Evolutionary conservation across 1,284 basidiomycete genomes (phyloP).

Genomic region (Puccinia novopanici): DNA sequence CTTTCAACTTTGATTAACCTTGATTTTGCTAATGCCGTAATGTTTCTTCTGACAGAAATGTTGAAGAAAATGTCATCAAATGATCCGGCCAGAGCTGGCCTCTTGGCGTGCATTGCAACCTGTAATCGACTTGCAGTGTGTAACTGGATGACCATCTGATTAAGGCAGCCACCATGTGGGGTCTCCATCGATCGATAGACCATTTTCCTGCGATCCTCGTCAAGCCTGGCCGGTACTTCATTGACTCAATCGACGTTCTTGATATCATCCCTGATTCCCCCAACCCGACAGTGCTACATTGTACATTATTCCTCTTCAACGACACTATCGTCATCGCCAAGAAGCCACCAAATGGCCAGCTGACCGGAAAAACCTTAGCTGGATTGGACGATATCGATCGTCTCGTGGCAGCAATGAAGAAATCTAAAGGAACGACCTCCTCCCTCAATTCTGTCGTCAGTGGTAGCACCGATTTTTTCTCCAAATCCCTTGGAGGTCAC

Average conservation of each 20-base stretch:
- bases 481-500: constrained; percentile 61
- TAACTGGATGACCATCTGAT: constrained; percentile 86
- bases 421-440: constrained; percentile 62
- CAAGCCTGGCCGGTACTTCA: constrained; percentile 79
- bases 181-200: constrained; percentile 79
- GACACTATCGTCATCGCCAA: constrained; percentile 92
- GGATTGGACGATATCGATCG: constrained; percentile 83
- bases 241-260: constrained; percentile 92
- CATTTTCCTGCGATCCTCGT: constrained; percentile 83
- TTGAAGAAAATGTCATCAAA: constrained; percentile 53
- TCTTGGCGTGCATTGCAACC: constrained; percentile 81
- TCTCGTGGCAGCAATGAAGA: constrained; percentile 61
- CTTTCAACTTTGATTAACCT: no score
- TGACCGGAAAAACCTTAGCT: constrained; percentile 71
- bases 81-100: constrained; percentile 63
- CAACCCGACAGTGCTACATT: constrained; percentile 67
- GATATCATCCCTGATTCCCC: constrained; percentile 66
- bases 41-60: no score
- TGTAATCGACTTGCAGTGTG: constrained; percentile 88
- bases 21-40: no score
- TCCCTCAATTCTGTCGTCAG: constrained; percentile 50
- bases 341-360: constrained; percentile 71
- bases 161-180: constrained; percentile 83
- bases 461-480: constrained; percentile 63
- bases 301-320: constrained; percentile 89